These are phyloP conservation scores for Magnaporthiopsis poae DNA, from an alignment of 2,329 filamentous ascomycete species.

Conservation along the genomic window DNA sequence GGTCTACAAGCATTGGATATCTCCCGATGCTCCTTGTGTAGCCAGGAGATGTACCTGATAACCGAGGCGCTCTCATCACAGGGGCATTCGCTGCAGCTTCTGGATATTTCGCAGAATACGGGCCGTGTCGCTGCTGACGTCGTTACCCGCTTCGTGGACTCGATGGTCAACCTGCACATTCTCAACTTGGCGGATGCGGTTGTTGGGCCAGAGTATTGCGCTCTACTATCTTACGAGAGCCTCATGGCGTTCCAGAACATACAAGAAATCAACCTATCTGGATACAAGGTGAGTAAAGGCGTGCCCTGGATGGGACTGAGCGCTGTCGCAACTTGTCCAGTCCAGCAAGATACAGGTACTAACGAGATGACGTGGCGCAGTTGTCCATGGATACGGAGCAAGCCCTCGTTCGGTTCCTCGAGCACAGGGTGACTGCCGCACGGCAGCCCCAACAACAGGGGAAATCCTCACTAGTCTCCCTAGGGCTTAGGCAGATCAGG, in stretches of 20 bases:
- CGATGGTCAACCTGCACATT: constrained; percentile 33
- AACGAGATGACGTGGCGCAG: constrained; percentile 18
- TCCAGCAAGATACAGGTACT: neutral
- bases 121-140: constrained; percentile 40
- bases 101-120: constrained; percentile 45
- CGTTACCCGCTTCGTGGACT: constrained; percentile 33
- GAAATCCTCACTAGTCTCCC: constrained; percentile 14
- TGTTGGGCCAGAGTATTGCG: constrained; percentile 33
- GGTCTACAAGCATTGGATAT: constrained; percentile 40
- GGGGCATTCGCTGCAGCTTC: constrained; percentile 29
- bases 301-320: neutral
- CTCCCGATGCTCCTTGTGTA: constrained; percentile 41
- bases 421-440: neutral
- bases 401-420: constrained; percentile 36
- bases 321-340: neutral
- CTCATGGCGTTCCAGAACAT: constrained; percentile 34
- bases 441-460: neutral
- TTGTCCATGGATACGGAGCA: constrained; percentile 40
- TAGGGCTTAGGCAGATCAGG: constrained; percentile 33
- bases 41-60: constrained; percentile 36
- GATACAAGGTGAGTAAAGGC: constrained; percentile 35
- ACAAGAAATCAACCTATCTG: constrained; percentile 45
- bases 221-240: constrained; percentile 36
- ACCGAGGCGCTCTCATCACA: constrained; percentile 36
- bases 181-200: constrained; percentile 43